Conservation (phyloP, 768 basidiomycete genomes). For the Collybia nuda region DNA sequence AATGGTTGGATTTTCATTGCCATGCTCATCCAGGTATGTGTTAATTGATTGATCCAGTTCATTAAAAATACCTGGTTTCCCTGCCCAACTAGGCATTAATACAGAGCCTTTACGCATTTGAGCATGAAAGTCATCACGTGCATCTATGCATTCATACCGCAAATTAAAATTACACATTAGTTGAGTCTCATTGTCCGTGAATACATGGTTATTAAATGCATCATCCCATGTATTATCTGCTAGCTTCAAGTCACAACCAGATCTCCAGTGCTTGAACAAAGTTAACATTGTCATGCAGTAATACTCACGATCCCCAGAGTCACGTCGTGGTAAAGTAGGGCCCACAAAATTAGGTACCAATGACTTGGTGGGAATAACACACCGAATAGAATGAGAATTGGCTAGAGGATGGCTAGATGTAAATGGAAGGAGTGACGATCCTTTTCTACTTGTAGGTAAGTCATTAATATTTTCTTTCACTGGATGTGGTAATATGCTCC, state of each 20-base stretch:
- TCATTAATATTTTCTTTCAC: background rate
- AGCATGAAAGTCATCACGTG: constrained; percentile 22
- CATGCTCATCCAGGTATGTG: background rate
- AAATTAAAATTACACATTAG: constrained; percentile 27
- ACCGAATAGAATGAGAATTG: constrained; percentile 14
- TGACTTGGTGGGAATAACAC: background rate
- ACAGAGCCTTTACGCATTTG: constrained; percentile 4
- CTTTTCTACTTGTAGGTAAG: constrained; percentile 4
- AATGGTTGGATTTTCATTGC: background rate
- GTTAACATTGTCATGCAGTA: constrained; percentile 31
- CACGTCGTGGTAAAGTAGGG: constrained; percentile 18
- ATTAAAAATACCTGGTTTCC: background rate
- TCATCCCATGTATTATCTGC: constrained; percentile 20
- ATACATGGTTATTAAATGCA: constrained; percentile 13
- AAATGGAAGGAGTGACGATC: constrained; percentile 6
- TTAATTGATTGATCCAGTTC: background rate
- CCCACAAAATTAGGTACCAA: constrained; percentile 28
- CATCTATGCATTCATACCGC: constrained; percentile 25
- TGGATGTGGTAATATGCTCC: too few relatives aligned
- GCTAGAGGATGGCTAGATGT: constrained; percentile 18
- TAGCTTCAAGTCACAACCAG: constrained; percentile 16
- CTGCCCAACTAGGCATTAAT: too few relatives aligned
- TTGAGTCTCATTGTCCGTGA: constrained; percentile 6
- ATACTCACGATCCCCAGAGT: constrained; percentile 27
- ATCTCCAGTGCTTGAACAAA: constrained; percentile 26